phyloP scores from a whole-genome alignment of 768 basidiomycete genomes.

The Pleurotus ostreatus region DNA sequence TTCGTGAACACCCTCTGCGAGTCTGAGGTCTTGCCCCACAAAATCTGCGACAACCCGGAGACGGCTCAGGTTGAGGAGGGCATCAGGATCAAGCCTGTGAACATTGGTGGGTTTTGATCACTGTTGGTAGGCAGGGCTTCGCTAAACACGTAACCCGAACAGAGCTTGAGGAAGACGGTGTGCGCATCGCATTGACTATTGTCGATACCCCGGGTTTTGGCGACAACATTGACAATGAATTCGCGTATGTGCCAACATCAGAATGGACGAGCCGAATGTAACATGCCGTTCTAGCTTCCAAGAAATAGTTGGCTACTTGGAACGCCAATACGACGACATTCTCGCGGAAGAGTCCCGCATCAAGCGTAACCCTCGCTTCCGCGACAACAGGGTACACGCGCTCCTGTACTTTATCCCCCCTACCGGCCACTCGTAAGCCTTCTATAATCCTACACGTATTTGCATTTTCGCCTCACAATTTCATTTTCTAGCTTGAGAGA shows the following conservation, averaged over 20 bases:
- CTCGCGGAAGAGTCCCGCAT: slow-evolving; percentile 98
- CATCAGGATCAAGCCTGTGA: slow-evolving; percentile 91
- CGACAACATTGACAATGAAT: slow-evolving; percentile 98
- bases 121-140: neutral
- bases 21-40: slow-evolving; percentile 86
- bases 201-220: slow-evolving; percentile 99
- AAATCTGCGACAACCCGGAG: slow-evolving; percentile 78
- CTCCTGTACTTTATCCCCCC: slow-evolving; percentile 98
- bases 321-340: slow-evolving; percentile 98
- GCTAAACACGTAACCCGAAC: neutral
- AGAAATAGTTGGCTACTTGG: slow-evolving; percentile 94
- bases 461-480: neutral
- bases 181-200: slow-evolving; percentile 95
- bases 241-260: slow-evolving; percentile 59
- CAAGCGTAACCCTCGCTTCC: slow-evolving; percentile 98
- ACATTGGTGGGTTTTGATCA: slow-evolving; percentile 65
- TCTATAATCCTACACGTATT: neutral
- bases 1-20: slow-evolving; percentile 99
- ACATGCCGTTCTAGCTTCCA: slow-evolving; percentile 62
- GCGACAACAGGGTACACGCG: slow-evolving; percentile 96
- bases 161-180: slow-evolving; percentile 99
- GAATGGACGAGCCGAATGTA: neutral
- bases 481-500: slow-evolving; percentile 69
- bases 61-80: slow-evolving; percentile 92
- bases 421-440: slow-evolving; percentile 89